Conservation (phyloP, 208 protist species). For the Paratrypanosoma confusum region DNA sequence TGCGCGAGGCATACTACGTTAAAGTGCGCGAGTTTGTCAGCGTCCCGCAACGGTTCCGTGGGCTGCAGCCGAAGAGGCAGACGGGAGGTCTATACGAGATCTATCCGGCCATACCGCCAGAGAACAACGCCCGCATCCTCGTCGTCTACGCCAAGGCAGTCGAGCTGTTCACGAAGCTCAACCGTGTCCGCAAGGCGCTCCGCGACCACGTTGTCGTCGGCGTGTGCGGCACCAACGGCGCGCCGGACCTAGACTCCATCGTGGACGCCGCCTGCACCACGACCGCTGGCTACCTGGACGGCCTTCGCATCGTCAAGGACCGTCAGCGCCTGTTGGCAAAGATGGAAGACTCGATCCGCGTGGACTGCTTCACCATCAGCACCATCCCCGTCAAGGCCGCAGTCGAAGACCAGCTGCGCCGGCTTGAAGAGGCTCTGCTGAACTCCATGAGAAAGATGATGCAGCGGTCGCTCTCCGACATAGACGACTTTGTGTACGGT, state of each 20-base stretch:
- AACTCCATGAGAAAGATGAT: slow-evolving; percentile 74
- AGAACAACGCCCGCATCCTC: slow-evolving; percentile 75
- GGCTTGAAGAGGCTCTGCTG: slow-evolving; percentile 81
- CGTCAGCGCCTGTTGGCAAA: slow-evolving; percentile 69
- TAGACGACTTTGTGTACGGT: slow-evolving; percentile 83
- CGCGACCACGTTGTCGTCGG: slow-evolving; percentile 77
- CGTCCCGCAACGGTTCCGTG: slow-evolving; percentile 88
- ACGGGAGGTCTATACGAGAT: slow-evolving; percentile 61
- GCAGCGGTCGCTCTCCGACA: slow-evolving; percentile 37
- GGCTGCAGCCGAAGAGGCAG: slow-evolving; percentile 76
- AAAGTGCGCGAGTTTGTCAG: slow-evolving; percentile 91
- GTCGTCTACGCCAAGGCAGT: slow-evolving; percentile 88
- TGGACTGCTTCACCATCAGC: slow-evolving; percentile 91
- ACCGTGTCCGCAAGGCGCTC: slow-evolving; percentile 78
- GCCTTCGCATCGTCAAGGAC: slow-evolving; percentile 84
- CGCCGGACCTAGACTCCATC: slow-evolving; percentile 82
- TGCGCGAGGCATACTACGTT: slow-evolving; percentile 91
- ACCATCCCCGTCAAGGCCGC: slow-evolving; percentile 85
- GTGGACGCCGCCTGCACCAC: slow-evolving; percentile 52
- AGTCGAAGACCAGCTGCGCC: slow-evolving; percentile 88
- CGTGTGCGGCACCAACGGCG: slow-evolving; percentile 78
- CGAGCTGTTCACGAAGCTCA: slow-evolving; percentile 87
- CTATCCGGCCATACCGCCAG: slow-evolving; percentile 81
- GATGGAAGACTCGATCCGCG: slow-evolving; percentile 82
- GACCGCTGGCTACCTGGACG: slow-evolving; percentile 52